phyloP scores from a whole-genome alignment of 2,329 filamentous ascomycete genomes.

The Cucurbitaria berberidis region DNA sequence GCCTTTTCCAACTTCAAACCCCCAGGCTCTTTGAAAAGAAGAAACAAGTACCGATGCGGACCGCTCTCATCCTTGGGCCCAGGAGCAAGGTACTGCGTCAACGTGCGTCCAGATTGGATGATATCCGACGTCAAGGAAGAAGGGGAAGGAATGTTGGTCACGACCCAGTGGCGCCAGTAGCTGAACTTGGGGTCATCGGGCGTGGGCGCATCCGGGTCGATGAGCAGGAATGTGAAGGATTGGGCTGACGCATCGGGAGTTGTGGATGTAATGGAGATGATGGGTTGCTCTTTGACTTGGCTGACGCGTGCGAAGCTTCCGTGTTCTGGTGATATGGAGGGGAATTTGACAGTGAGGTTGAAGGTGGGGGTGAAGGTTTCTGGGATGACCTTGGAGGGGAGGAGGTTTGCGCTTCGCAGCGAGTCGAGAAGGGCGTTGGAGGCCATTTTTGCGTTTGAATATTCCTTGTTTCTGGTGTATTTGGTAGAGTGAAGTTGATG shows the following conservation, averaged over 20 bases:
- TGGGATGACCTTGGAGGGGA: conserved; percentile 50
- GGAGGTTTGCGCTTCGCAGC: conserved; percentile 32
- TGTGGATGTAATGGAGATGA: conserved; percentile 40
- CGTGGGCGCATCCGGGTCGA: conserved; percentile 63
- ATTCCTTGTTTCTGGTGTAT: not conserved
- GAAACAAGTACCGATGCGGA: conserved; percentile 45
- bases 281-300: conserved; percentile 28
- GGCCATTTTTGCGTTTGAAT: conserved; percentile 2
- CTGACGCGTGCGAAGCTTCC: conserved; percentile 46
- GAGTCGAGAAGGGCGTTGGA: conserved; percentile 25
- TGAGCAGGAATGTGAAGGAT: conserved; percentile 57
- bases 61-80: conserved; percentile 45
- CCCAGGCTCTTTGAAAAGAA: conserved; percentile 39
- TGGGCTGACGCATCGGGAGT: not conserved
- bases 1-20: conserved; percentile 25
- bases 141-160: conserved; percentile 31
- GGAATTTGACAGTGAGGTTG: conserved; percentile 47
- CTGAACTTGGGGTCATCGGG: conserved; percentile 62
- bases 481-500: not conserved
- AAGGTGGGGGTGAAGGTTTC: conserved; percentile 52
- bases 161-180: conserved; percentile 63
- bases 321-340: conserved; percentile 27
- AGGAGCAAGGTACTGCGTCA: conserved; percentile 43
- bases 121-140: conserved; percentile 7
- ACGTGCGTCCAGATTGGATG: conserved; percentile 20